Base-by-base conservation (phyloP, 768 basidiomycete species). In the Neoboletus subvelutipes region DNA sequence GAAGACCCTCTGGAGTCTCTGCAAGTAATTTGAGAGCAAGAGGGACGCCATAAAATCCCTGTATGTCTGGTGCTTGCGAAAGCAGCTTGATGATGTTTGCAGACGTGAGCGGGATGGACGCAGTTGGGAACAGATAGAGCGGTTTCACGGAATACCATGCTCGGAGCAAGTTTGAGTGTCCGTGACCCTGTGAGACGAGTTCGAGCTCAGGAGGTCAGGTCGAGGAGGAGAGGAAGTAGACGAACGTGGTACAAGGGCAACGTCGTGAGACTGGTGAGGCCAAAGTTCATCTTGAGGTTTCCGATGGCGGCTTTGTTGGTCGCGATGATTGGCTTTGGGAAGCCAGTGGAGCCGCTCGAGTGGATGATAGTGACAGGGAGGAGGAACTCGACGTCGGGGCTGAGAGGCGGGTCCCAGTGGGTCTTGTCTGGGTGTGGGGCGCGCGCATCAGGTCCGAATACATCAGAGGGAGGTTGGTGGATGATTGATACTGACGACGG, bases 1-100 rank as follows among this genome's bases (percentile, higher is more conserved):
- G 56, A 10, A 78, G 66, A 24, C 82, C 83, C 57, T 79, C 78
- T 8, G 71, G 64, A 0, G 76, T 76, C 67, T 84, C 84, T 0
- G 71, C 77, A 1, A 85, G 70, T 1, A 84, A 67, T 64, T 80
- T 74, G 42, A 76, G 71, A 20, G 76, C 71, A 48, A 63, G 50
- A 13, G 78, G 77, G 17, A 76, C 78, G 15, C 72, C 75, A 48
- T 63, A 75, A 52, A 76, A 64, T 9, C 67, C 71, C 42, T 66
- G 57, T 57, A 71, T 64, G 24, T 68, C 64, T 9, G 73, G 70
- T 34, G 76, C 69, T 5, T 74, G 71, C 1, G 62, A 61, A 12
- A 81, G 63, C 8, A 80, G 64, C 11, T 61, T 66, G 50, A 77
- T 66, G 37, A 83, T 73, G 58, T 80, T 81, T 29, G 64, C 59